Evolutionary conservation across 2,329 filamentous ascomycete genomes (phyloP).

Genomic region (Penicillium digitatum): DNA sequence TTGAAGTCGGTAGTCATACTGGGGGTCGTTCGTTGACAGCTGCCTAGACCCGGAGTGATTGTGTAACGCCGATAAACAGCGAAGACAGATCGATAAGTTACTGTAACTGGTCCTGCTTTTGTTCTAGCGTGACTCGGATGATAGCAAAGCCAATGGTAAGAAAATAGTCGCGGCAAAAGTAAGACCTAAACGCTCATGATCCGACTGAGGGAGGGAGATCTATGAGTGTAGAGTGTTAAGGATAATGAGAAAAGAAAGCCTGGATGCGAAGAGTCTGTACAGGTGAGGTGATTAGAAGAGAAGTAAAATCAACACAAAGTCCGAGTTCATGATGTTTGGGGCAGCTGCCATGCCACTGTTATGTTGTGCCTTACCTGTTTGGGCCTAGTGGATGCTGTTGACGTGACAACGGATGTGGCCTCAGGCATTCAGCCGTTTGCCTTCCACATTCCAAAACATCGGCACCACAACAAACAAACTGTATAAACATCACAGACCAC

Average conservation of each 20-base stretch:
- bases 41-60: neutral
- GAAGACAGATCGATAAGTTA: conserved; percentile 1
- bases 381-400: conserved; percentile 37
- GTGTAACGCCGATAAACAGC: conserved; percentile 5
- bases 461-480: neutral
- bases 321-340: conserved; percentile 33
- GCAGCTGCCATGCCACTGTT: conserved; percentile 39
- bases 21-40: conserved; percentile 6
- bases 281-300: conserved; percentile 19
- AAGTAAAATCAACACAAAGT: conserved; percentile 20
- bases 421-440: conserved; percentile 19
- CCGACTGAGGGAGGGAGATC: conserved; percentile 7
- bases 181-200: conserved; percentile 31
- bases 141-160: conserved; percentile 11
- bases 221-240: conserved; percentile 19
- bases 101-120: conserved; percentile 1
- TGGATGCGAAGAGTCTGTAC: neutral
- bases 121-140: conserved; percentile 4
- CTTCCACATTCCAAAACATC: conserved; percentile 7
- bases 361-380: conserved; percentile 36
- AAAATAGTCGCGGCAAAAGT: conserved; percentile 12
- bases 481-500: neutral
- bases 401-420: conserved; percentile 37
- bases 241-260: conserved; percentile 17
- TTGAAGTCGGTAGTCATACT: conserved; percentile 51